Conservation (phyloP, 805 yeast species). For the Starmerella bombi region DNA sequence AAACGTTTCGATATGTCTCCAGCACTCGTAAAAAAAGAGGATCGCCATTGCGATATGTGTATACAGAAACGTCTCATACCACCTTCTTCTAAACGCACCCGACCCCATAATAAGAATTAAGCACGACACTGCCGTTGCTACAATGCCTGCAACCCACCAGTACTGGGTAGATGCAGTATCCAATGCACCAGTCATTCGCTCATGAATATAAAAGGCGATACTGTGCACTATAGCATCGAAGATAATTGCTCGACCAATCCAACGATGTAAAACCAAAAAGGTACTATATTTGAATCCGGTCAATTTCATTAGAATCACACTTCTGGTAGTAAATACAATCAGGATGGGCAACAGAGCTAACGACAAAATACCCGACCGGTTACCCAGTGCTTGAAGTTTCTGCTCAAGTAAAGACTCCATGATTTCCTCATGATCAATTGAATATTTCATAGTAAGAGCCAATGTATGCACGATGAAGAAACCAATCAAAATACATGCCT, state of each 20-base stretch:
- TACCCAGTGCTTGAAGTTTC: constrained; percentile 10
- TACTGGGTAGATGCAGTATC: not conserved
- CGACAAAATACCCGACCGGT: constrained; percentile 14
- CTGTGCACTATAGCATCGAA: constrained; percentile 13
- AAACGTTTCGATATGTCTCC: constrained; percentile 9
- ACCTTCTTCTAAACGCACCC: constrained; percentile 9
- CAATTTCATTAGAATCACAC: constrained; percentile 2
- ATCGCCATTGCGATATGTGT: constrained; percentile 12
- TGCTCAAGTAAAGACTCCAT: constrained; percentile 7
- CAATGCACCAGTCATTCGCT: not conserved
- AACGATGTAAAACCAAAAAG: constrained; percentile 11
- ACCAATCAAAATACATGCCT: constrained; percentile 5
- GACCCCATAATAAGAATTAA: constrained; percentile 2
- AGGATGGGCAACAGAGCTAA: constrained; percentile 13
- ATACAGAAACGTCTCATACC: constrained; percentile 12
- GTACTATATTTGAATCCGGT: constrained; percentile 11
- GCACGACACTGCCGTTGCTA: constrained; percentile 1
- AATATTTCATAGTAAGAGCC: constrained; percentile 4
- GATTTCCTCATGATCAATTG: constrained; percentile 9
- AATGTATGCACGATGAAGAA: constrained; percentile 8
- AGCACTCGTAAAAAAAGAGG: constrained; percentile 11
- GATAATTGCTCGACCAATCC: constrained; percentile 12
- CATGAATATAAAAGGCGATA: constrained; percentile 9
- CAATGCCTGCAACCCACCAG: constrained; percentile 13
- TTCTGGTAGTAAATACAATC: constrained; percentile 9